Conservation (phyloP, 768 basidiomycete species). For the Serendipita vermifera region DNA sequence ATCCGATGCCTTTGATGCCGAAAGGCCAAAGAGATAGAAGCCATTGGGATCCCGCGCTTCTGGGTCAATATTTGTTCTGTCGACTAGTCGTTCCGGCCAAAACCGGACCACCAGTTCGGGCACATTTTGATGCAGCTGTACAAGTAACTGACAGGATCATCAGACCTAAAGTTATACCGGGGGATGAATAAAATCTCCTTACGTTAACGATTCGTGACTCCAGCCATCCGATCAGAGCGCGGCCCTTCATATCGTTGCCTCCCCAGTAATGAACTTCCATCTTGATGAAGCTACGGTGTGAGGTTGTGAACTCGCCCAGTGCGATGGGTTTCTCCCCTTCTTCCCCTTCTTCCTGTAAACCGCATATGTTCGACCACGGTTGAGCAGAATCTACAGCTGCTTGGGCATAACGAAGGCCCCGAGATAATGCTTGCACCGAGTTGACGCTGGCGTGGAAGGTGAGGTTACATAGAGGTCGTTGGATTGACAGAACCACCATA, state of each 20-base stretch:
- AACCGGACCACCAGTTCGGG: constrained; percentile 12
- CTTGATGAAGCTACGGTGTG: constrained; percentile 15
- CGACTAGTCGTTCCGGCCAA: constrained; percentile 18
- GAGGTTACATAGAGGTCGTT: constrained; percentile 16
- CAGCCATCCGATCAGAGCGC: constrained; percentile 17
- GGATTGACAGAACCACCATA: constrained; percentile 17
- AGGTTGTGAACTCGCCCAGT: constrained; percentile 12
- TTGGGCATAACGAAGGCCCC: constrained; percentile 7
- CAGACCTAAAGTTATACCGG: background rate
- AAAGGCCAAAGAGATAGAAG: constrained; percentile 19
- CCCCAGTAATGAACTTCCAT: constrained; percentile 19
- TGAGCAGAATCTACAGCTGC: background rate
- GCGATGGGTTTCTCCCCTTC: too few relatives aligned
- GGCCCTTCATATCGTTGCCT: constrained; percentile 15
- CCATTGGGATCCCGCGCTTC: constrained; percentile 8
- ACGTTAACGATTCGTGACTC: constrained; percentile 19
- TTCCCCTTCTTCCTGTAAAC: constrained; percentile 9
- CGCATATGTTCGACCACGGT: constrained; percentile 13
- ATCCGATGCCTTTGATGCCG: constrained; percentile 4
- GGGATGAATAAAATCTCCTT: background rate
- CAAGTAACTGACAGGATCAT: constrained; percentile 15
- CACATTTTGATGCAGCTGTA: constrained; percentile 14
- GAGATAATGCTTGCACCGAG: constrained; percentile 9
- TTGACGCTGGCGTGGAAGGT: constrained; percentile 14
- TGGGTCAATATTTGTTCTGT: background rate